These are phyloP conservation scores for Phytophthora europaea DNA, from an alignment of 352 stramenopile species.

Conservation along the genomic window DNA sequence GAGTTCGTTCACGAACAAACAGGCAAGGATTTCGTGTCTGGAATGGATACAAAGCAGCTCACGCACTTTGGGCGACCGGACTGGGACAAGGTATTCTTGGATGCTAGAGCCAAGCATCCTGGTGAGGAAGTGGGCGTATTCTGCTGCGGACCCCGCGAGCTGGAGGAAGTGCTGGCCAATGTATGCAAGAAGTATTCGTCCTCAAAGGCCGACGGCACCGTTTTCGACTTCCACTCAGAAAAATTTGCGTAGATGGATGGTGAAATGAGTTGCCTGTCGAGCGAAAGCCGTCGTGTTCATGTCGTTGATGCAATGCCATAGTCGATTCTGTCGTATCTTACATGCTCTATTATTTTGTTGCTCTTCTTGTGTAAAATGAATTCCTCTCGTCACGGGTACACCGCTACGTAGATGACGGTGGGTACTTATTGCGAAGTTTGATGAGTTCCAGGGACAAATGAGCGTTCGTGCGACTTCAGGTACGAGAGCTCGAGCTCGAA, in stretches of 20 bases:
- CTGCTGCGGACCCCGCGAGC: conserved; percentile 74
- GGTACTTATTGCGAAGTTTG: neutral
- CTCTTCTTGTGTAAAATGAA: neutral
- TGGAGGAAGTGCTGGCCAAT: conserved; percentile 70
- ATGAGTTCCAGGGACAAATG: conserved; percentile 14
- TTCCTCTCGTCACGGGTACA: neutral
- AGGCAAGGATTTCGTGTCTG: conserved; percentile 79
- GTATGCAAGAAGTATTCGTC: conserved; percentile 76
- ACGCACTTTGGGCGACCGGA: conserved; percentile 85
- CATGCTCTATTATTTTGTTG: conserved; percentile 5
- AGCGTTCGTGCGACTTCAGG: conserved; percentile 32
- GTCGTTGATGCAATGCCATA: conserved; percentile 13
- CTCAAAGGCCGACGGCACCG: conserved; percentile 48
- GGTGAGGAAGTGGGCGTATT: conserved; percentile 82
- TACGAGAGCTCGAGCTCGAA: conserved; percentile 84
- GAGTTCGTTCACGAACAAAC: conserved; percentile 78
- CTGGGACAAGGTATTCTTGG: conserved; percentile 76
- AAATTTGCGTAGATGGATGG: conserved; percentile 66
- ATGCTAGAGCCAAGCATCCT: conserved; percentile 48
- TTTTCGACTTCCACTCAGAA: conserved; percentile 84
- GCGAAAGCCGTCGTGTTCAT: conserved; percentile 24
- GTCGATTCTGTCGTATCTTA: conserved; percentile 22
- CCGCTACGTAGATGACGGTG: neutral
- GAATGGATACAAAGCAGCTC: conserved; percentile 71
- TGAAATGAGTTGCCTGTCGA: conserved; percentile 22